phyloP scores from a whole-genome alignment of 305 asterid genomes.

The Vinca major region DNA sequence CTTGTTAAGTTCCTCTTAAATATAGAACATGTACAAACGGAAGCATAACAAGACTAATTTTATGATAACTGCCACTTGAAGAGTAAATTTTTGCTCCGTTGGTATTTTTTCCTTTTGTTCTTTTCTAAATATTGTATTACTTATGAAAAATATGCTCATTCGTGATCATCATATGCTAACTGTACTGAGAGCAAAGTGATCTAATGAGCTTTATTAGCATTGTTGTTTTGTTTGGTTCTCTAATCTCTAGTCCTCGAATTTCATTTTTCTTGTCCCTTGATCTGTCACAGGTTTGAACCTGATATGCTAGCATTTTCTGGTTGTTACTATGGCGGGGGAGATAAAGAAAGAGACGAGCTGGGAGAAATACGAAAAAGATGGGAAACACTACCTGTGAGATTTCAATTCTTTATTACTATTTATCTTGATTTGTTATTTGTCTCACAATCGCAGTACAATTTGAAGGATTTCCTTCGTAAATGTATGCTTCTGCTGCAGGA shows the following conservation, averaged over 20 bases:
- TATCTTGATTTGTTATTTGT: not conserved
- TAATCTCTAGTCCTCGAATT: slow-evolving; percentile 1
- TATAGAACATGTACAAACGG: too few relatives aligned
- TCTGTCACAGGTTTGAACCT: slow-evolving; percentile 78
- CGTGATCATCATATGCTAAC: too few relatives aligned
- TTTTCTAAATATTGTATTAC: too few relatives aligned
- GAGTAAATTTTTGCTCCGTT: too few relatives aligned
- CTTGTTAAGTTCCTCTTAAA: too few relatives aligned
- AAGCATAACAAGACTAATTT: too few relatives aligned
- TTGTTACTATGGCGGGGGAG: slow-evolving; percentile 98
- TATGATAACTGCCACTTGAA: too few relatives aligned
- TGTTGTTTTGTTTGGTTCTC: not conserved
- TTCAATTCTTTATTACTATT: slow-evolving; percentile 11
- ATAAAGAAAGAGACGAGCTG: slow-evolving; percentile 77
- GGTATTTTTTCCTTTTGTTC: too few relatives aligned
- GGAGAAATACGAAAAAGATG: slow-evolving; percentile 92
- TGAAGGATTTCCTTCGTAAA: not conserved
- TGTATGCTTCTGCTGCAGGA: slow-evolving; percentile 43
- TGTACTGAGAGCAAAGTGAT: not conserved
- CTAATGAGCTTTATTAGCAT: not conserved
- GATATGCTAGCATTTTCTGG: slow-evolving; percentile 99
- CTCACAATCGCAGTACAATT: not conserved
- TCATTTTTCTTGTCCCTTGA: not conserved
- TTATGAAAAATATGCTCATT: too few relatives aligned
- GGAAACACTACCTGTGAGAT: slow-evolving; percentile 93